A percentile compares a stretch with the other conserved stretches of the same genome.
phyloP scores from a whole-genome alignment of 2,329 filamentous ascomycete genomes.

The Fusarium falciforme region DNA sequence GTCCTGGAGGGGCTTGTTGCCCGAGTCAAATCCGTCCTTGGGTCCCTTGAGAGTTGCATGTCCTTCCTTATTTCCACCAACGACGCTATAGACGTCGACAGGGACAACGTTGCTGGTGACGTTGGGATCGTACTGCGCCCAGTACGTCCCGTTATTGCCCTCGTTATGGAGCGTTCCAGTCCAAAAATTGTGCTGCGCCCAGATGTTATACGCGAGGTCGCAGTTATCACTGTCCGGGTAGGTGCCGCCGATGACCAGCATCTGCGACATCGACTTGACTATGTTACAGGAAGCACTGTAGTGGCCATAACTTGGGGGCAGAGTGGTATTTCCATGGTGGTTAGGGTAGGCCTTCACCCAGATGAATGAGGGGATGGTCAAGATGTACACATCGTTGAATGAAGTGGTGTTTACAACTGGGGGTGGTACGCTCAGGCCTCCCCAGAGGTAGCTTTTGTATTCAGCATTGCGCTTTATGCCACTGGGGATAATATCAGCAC shows the following conservation, averaged over 20 bases:
- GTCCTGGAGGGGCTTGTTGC: conserved; percentile 1
- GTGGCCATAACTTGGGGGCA: not conserved
- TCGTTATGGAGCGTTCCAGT: conserved; percentile 5
- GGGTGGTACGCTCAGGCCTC: not conserved
- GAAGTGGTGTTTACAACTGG: not conserved
- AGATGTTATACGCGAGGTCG: not conserved
- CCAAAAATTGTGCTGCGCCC: conserved; percentile 17
- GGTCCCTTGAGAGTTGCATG: not conserved
- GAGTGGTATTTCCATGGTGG: conserved; percentile 4
- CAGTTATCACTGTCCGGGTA: conserved; percentile 8
- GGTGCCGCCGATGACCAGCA: conserved; percentile 16
- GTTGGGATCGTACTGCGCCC: conserved; percentile 9
- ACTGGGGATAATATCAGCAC: not conserved
- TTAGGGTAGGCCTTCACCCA: conserved; percentile 13
- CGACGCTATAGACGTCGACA: not conserved
- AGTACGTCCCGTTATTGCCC: conserved; percentile 2
- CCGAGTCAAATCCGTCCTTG: not conserved
- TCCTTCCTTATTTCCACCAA: conserved; percentile 1
- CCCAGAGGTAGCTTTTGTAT: conserved; percentile 6
- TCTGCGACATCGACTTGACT: conserved; percentile 11
- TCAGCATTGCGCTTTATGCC: not conserved
- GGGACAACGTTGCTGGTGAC: conserved; percentile 9
- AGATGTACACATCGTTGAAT: conserved; percentile 17
- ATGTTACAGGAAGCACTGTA: conserved; percentile 12
- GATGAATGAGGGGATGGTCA: conserved; percentile 14